A percentile compares a stretch with the other conserved stretches of the same genome.
These are phyloP conservation scores for Dipteronia sinensis DNA, from an alignment of 345 rosid genomes.

Conservation along the genomic window DNA sequence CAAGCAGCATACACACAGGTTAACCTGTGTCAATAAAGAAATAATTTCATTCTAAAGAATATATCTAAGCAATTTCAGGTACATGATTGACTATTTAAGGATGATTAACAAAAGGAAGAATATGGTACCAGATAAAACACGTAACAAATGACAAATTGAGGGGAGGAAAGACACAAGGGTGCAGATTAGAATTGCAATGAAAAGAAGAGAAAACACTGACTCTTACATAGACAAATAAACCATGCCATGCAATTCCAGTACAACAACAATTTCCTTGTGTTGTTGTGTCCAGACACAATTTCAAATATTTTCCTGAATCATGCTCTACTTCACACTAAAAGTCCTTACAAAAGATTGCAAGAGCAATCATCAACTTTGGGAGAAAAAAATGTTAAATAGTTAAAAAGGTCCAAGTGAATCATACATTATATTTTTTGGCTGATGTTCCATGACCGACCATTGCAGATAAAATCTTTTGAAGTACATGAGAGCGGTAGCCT, in stretches of 20 bases:
- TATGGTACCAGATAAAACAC: not conserved
- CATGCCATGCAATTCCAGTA: not conserved
- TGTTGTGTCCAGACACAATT: not conserved
- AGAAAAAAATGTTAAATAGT: not conserved
- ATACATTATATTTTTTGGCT: constrained; percentile 92
- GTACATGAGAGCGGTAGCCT: constrained; percentile 95
- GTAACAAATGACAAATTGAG: not conserved
- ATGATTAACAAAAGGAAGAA: not conserved
- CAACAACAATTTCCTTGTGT: not conserved
- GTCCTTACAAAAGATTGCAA: not conserved
- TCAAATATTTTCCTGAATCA: not conserved
- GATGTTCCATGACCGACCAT: constrained; percentile 99
- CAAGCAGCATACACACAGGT: constrained; percentile 94
- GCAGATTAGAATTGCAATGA: constrained; percentile 7
- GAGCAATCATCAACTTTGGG: constrained; percentile 6
- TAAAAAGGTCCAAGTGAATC: constrained; percentile 30
- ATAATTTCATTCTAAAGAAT: constrained; percentile 16
- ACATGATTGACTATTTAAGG: not conserved
- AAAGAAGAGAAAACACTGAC: not conserved
- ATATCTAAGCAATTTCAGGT: not conserved
- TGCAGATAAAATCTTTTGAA: constrained; percentile 96
- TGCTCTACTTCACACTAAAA: not conserved
- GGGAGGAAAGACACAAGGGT: not conserved
- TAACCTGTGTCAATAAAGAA: constrained; percentile 58
- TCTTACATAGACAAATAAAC: not conserved